These are phyloP conservation scores for Neofusicoccum sp. DNA, from an alignment of 2,329 filamentous ascomycete species.

Conservation along the genomic window DNA sequence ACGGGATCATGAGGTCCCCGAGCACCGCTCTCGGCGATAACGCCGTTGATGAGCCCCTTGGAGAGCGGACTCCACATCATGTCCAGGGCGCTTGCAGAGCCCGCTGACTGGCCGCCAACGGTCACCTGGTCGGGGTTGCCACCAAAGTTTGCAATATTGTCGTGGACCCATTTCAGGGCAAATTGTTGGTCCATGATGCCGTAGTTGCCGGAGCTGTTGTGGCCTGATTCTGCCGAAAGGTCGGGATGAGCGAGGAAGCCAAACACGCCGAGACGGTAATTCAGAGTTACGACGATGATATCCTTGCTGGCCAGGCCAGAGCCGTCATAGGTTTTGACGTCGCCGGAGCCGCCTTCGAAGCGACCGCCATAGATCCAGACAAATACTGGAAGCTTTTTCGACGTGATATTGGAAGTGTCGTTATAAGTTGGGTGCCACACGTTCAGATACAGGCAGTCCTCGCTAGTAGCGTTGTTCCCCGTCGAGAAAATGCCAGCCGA, in stretches of 20 bases:
- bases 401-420: background rate
- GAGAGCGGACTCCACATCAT: slow-evolving; percentile 47
- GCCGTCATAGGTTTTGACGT: slow-evolving; percentile 28
- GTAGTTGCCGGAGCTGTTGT: slow-evolving; percentile 34
- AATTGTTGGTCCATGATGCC: slow-evolving; percentile 42
- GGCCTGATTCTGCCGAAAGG: slow-evolving; percentile 4
- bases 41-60: slow-evolving; percentile 45
- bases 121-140: slow-evolving; percentile 50
- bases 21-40: slow-evolving; percentile 11
- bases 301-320: slow-evolving; percentile 23
- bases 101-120: slow-evolving; percentile 44
- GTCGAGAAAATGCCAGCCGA: slow-evolving; percentile 3
- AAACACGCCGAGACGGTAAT: slow-evolving; percentile 45
- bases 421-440: slow-evolving; percentile 20
- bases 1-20: slow-evolving; percentile 23
- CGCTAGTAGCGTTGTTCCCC: background rate
- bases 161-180: slow-evolving; percentile 44
- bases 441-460: slow-evolving; percentile 43
- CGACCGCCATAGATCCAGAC: slow-evolving; percentile 53
- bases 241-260: slow-evolving; percentile 35
- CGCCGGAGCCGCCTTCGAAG: background rate
- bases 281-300: slow-evolving; percentile 35
- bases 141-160: slow-evolving; percentile 48
- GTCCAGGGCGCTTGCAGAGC: slow-evolving; percentile 46
- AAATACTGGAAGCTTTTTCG: slow-evolving; percentile 39